phyloP scores from a whole-genome alignment of 2,329 filamentous ascomycete species.

The Pezicula neosporulosa region DNA sequence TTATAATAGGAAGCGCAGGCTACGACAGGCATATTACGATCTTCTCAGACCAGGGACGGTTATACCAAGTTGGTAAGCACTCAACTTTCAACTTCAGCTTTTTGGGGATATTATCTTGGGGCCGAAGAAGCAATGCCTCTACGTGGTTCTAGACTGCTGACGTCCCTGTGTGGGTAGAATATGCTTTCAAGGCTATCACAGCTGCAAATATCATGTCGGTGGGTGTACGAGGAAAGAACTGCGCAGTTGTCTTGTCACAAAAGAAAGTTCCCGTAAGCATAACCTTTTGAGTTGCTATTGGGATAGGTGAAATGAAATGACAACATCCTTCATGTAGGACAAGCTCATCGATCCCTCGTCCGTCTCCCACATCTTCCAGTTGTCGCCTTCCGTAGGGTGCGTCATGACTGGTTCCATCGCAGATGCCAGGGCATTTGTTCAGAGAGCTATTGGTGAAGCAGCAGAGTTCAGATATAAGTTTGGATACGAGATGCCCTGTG shows the following conservation, averaged over 20 bases:
- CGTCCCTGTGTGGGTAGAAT: constrained; percentile 61
- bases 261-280: constrained; percentile 95
- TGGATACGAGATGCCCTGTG: constrained; percentile 99
- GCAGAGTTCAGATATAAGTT: constrained; percentile 98
- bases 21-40: constrained; percentile 99
- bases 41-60: constrained; percentile 96
- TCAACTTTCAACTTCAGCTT: not conserved
- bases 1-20: constrained; percentile 67
- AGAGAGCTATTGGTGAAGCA: constrained; percentile 90
- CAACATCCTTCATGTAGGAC: constrained; percentile 56
- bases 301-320: constrained; percentile 15
- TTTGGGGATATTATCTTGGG: not conserved
- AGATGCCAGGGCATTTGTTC: constrained; percentile 89
- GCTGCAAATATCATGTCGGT: constrained; percentile 98
- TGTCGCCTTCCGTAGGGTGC: constrained; percentile 93
- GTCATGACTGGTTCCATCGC: constrained; percentile 99
- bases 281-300: constrained; percentile 5
- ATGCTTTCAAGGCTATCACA: constrained; percentile 99
- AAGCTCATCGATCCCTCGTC: constrained; percentile 98
- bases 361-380: constrained; percentile 94
- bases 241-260: constrained; percentile 94
- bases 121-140: too few species aligned
- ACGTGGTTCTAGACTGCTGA: constrained; percentile 20
- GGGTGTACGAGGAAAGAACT: constrained; percentile 93
- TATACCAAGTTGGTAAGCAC: constrained; percentile 97